phyloP scores from a whole-genome alignment of 805 yeast genomes.

The Candida chilensis region DNA sequence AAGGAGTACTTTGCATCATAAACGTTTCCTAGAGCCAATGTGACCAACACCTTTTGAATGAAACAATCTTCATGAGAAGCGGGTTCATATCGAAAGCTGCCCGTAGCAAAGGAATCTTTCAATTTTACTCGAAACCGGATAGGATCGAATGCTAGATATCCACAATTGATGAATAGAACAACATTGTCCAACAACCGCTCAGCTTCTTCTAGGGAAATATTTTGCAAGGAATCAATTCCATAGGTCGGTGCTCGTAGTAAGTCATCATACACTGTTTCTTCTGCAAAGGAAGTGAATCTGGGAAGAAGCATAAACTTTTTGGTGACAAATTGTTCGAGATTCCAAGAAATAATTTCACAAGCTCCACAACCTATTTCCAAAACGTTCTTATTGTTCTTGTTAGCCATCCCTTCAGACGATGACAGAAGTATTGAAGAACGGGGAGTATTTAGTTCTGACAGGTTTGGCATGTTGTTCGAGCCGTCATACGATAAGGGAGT shows the following conservation, averaged over 20 bases:
- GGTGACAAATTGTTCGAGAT: constrained; percentile 9
- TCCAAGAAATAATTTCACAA: constrained; percentile 15
- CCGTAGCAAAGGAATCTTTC: constrained; percentile 5
- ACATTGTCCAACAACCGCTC: constrained; percentile 7
- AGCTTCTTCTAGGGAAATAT: neutral
- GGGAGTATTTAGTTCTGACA: no score
- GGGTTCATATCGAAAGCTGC: neutral
- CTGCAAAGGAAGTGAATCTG: constrained; percentile 12
- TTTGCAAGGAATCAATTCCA: neutral
- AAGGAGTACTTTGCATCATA: constrained; percentile 6
- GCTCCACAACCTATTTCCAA: constrained; percentile 15
- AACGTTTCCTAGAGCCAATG: constrained; percentile 13
- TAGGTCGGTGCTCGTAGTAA: constrained; percentile 2
- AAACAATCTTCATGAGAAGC: constrained; percentile 6
- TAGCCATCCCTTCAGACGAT: neutral
- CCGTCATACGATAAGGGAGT: no score
- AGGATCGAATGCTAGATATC: constrained; percentile 15
- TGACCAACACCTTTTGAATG: constrained; percentile 10
- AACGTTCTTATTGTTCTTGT: neutral
- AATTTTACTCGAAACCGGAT: constrained; percentile 7
- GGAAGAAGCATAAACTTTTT: constrained; percentile 6
- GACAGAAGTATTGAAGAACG: neutral
- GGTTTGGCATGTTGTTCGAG: no score
- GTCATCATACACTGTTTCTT: constrained; percentile 12
- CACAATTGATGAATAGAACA: constrained; percentile 11